Conservation (phyloP, 768 basidiomycete species). For the Leccinum subgranulosum region DNA sequence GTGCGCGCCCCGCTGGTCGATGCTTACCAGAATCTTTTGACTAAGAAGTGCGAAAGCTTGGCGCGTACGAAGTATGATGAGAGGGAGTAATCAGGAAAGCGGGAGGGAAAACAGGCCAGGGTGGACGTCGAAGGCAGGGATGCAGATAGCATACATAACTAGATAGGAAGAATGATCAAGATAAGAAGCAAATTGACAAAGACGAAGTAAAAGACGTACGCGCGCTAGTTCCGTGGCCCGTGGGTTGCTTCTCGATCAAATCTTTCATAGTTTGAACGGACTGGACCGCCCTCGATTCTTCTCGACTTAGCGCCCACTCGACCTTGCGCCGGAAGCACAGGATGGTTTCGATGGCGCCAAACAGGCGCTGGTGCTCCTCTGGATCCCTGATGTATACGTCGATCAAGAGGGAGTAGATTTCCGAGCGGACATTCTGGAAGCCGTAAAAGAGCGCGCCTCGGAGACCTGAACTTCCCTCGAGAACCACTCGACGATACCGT, state of each 20-base stretch:
- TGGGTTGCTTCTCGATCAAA: too few relatives aligned
- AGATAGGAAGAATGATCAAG: not conserved
- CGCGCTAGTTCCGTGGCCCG: conserved; percentile 77
- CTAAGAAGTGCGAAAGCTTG: conserved; percentile 85
- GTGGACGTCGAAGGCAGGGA: conserved; percentile 81
- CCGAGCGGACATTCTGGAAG: conserved; percentile 72
- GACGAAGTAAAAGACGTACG: conserved; percentile 48
- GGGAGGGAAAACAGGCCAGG: conserved; percentile 64
- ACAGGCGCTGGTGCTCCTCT: conserved; percentile 68
- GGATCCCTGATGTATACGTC: conserved; percentile 88
- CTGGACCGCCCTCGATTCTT: too few relatives aligned
- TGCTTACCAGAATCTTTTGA: conserved; percentile 94
- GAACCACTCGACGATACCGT: conserved; percentile 93
- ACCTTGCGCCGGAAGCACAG: conserved; percentile 90
- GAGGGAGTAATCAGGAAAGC: conserved; percentile 84
- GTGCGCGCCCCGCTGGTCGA: conserved; percentile 87
- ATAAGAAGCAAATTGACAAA: conserved; percentile 44
- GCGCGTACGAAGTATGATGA: conserved; percentile 90
- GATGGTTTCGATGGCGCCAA: conserved; percentile 89
- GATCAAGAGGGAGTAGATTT: conserved; percentile 92
- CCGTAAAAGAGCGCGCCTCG: conserved; percentile 95
- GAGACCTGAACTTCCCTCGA: conserved; percentile 86
- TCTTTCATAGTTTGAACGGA: too few relatives aligned
- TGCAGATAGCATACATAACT: conserved; percentile 90
- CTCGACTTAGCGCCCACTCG: conserved; percentile 81